Evolutionary conservation across 164 flowering plant species (phyloP).

Genomic region (Macadamia integrifolia): DNA sequence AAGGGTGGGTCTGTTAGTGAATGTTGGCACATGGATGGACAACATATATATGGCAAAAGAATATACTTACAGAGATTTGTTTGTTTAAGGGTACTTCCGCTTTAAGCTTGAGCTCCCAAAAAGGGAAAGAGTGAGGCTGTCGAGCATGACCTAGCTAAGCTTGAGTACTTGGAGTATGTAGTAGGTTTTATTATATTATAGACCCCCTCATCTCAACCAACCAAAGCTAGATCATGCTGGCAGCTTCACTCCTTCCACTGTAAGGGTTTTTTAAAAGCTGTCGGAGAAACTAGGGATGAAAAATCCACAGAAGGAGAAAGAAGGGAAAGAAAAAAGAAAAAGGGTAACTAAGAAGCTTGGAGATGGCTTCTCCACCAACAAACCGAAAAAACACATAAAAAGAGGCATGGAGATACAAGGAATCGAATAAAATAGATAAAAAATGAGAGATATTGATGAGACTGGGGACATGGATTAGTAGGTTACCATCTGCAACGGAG

Average conservation of each 20-base stretch:
- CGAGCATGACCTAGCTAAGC: conserved; percentile 59
- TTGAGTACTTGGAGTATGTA: conserved; percentile 12
- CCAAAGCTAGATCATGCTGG: conserved; percentile 63
- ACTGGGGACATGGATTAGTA: too few relatives aligned
- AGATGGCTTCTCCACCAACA: not conserved
- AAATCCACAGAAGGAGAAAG: too few relatives aligned
- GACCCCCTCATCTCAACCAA: not conserved
- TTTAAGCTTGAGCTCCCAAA: conserved; percentile 17
- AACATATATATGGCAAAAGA: not conserved
- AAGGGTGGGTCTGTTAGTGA: not conserved
- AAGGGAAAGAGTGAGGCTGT: conserved; percentile 69
- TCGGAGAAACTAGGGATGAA: too few relatives aligned
- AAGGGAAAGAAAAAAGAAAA: too few relatives aligned
- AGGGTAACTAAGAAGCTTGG: too few relatives aligned
- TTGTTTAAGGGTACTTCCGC: too few relatives aligned
- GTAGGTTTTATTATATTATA: not conserved
- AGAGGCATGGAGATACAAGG: not conserved
- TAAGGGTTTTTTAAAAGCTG: not conserved
- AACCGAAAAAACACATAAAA: not conserved
- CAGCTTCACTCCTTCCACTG: conserved; percentile 66
- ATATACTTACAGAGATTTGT: not conserved
- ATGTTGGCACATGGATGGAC: not conserved
- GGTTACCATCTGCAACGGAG: not conserved
- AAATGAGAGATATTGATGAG: not conserved
- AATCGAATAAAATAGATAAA: not conserved